Conservation (phyloP, 495 filamentous ascomycete species). For the Tuber brumale region DNA sequence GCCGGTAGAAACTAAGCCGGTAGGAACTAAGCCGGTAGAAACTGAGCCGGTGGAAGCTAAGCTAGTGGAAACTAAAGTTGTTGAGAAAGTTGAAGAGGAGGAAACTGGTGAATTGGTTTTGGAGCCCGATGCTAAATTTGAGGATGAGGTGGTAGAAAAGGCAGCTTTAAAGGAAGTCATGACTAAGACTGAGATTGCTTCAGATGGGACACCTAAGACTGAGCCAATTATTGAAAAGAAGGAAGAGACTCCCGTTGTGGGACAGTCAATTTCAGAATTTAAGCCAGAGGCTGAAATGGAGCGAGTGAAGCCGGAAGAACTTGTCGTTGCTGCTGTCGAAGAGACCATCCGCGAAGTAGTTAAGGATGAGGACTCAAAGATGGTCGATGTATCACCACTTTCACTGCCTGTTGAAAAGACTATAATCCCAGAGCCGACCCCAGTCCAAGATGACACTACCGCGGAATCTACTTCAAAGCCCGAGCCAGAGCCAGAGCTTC, state of each 20-base stretch:
- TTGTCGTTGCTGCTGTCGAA: background rate
- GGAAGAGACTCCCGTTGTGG: slow-evolving; percentile 12
- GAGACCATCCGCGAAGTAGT: background rate
- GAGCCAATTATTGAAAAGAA: background rate
- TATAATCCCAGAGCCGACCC: background rate
- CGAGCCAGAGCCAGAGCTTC: background rate
- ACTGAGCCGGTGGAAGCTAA: background rate
- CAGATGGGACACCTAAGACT: slow-evolving; percentile 18
- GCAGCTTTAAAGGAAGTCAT: background rate
- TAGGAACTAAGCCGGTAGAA: too few species aligned
- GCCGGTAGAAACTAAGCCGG: background rate
- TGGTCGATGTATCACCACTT: slow-evolving; percentile 14
- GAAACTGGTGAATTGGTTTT: background rate
- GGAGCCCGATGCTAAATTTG: background rate
- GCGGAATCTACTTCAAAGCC: background rate
- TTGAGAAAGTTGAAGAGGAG: background rate
- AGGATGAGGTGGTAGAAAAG: slow-evolving; percentile 9
- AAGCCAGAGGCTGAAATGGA: slow-evolving; percentile 12
- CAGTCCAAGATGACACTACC: background rate
- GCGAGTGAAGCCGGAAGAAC: background rate
- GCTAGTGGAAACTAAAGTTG: background rate
- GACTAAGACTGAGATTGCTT: slow-evolving; percentile 4
- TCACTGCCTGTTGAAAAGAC: background rate
- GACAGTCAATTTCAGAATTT: slow-evolving; percentile 14
- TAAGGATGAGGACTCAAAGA: slow-evolving; percentile 17